A percentile compares a stretch with the other conserved stretches of the same genome.
Evolutionary conservation across 345 rosid genomes (phyloP).

Genomic region (Erucastrum elatum): DNA sequence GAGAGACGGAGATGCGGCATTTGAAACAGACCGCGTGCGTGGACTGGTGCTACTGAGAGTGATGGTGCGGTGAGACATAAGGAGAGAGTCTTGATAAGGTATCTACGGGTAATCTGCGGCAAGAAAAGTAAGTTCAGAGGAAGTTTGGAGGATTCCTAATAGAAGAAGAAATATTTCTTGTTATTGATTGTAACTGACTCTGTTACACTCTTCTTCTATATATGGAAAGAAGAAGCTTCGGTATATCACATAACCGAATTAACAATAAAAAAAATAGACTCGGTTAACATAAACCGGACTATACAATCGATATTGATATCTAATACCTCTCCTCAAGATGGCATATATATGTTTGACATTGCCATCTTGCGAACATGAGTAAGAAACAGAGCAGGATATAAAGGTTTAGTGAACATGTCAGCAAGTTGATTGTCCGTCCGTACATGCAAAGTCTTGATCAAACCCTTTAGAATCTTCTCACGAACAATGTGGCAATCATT

Average conservation of each 20-base stretch:
- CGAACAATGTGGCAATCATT: too few species aligned
- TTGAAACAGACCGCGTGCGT: constrained; percentile 71
- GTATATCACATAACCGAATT: neutral
- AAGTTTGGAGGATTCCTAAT: neutral
- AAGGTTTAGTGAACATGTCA: too few species aligned
- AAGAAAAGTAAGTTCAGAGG: constrained; percentile 6
- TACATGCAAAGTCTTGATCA: too few species aligned
- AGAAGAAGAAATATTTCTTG: neutral
- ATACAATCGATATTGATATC: neutral
- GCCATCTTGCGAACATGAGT: too few species aligned
- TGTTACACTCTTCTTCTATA: neutral
- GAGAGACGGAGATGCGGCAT: constrained; percentile 67
- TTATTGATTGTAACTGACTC: neutral
- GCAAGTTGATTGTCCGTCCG: too few species aligned
- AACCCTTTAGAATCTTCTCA: too few species aligned
- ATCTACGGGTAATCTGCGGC: constrained; percentile 46
- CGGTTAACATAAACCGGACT: too few species aligned
- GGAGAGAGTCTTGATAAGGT: constrained; percentile 50
- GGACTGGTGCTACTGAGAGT: constrained; percentile 32
- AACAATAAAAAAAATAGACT: too few species aligned
- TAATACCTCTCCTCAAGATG: neutral
- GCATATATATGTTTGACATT: too few species aligned
- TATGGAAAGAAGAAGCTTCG: too few species aligned
- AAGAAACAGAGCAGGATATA: too few species aligned
- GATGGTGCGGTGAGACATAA: constrained; percentile 46